Evolutionary conservation across 495 filamentous ascomycete species (phyloP).

Genomic region (Cairneyella variabilis): DNA sequence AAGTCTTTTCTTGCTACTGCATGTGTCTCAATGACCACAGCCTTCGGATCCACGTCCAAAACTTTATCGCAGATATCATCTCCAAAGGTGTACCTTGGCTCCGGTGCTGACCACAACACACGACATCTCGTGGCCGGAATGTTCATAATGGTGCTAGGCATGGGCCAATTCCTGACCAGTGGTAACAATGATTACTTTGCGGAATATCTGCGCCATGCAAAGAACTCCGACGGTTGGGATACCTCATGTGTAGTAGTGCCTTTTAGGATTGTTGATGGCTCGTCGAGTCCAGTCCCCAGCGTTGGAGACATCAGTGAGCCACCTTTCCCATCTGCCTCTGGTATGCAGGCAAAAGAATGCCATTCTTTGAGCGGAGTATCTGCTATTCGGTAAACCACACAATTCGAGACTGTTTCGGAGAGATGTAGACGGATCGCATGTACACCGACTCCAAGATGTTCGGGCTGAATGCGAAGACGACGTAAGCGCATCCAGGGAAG

Average conservation of each 20-base stretch:
- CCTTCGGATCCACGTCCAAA: slow-evolving; percentile 33
- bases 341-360: slow-evolving; percentile 80
- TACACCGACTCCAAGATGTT: slow-evolving; percentile 51
- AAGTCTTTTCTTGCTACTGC: slow-evolving; percentile 37
- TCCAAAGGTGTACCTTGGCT: slow-evolving; percentile 42
- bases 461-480: slow-evolving; percentile 55
- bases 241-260: slow-evolving; percentile 45
- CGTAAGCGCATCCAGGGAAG: slow-evolving; percentile 69
- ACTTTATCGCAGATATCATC: slow-evolving; percentile 38
- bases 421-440: slow-evolving; percentile 72
- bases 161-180: slow-evolving; percentile 72
- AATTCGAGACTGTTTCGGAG: slow-evolving; percentile 55
- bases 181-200: slow-evolving; percentile 66
- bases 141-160: slow-evolving; percentile 19
- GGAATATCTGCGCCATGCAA: slow-evolving; percentile 67
- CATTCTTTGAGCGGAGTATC: slow-evolving; percentile 65
- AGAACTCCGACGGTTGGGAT: slow-evolving; percentile 64
- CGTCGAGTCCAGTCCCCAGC: slow-evolving; percentile 58
- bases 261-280: slow-evolving; percentile 59
- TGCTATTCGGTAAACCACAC: slow-evolving; percentile 50
- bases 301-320: slow-evolving; percentile 74
- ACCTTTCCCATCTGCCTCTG: slow-evolving; percentile 36
- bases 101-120: slow-evolving; percentile 44
- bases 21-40: slow-evolving; percentile 43
- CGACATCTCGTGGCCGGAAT: slow-evolving; percentile 15